Evolutionary conservation across 1,284 basidiomycete species (phyloP).

Genomic region (Mycosarcoma maydis): DNA sequence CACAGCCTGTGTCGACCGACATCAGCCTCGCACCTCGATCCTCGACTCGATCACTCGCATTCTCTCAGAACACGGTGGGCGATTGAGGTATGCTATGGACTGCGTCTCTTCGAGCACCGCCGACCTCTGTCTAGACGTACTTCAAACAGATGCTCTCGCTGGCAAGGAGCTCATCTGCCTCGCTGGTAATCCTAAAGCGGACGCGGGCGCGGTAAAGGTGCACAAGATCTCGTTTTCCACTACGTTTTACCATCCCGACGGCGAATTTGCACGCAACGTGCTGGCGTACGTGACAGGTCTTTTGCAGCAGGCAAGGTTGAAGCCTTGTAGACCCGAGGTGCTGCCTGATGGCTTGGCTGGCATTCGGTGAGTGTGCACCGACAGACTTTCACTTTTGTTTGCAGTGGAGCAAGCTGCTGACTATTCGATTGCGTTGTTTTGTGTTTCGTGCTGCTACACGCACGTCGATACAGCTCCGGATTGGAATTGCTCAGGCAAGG

Average conservation of each 20-base stretch:
- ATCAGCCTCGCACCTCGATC: slow-evolving; percentile 10
- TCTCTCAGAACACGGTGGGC: slow-evolving; percentile 8
- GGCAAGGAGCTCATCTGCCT: slow-evolving; percentile 47
- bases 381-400: neutral
- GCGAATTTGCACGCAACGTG: slow-evolving; percentile 18
- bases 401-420: neutral
- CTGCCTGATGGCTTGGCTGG: slow-evolving; percentile 56
- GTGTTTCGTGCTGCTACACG: neutral
- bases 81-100: slow-evolving; percentile 49
- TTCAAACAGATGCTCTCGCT: neutral
- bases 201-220: slow-evolving; percentile 15
- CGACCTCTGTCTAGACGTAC: slow-evolving; percentile 24
- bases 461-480: slow-evolving; percentile 37
- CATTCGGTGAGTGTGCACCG: slow-evolving; percentile 27
- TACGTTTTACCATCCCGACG: slow-evolving; percentile 52
- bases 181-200: slow-evolving; percentile 51
- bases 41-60: slow-evolving; percentile 24
- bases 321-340: slow-evolving; percentile 39
- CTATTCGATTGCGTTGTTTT: neutral
- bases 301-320: slow-evolving; percentile 16
- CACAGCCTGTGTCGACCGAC: slow-evolving; percentile 50
- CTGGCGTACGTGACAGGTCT: slow-evolving; percentile 22
- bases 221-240: slow-evolving; percentile 59
- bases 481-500: slow-evolving; percentile 53
- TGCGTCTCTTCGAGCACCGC: slow-evolving; percentile 55